Base-by-base conservation (phyloP, 2,329 filamentous ascomycete genomes). In the Ambrosiella xylebori region DNA sequence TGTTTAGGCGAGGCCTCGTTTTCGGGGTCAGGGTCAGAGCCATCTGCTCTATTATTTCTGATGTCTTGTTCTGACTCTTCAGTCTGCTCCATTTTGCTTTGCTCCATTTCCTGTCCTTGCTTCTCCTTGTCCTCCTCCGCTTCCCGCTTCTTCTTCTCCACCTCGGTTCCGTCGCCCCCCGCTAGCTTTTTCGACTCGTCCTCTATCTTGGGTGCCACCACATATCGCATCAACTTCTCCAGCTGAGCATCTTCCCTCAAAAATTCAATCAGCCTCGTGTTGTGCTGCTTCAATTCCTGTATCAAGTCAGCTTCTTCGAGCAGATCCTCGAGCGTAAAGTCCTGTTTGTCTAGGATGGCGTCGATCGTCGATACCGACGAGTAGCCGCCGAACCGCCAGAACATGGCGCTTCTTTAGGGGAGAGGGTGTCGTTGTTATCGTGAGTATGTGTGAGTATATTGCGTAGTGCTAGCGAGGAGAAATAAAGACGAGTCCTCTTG, bases 341-440 rank as follows among this genome's bases (percentile, higher is more conserved):
- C 87, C 65, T 94, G 83, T 72, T 95, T 95, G 70, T 98, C 93
- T 70, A 98, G 88, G 67, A 98, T 87, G 65, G 85, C 89, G 73
- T 97, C 93, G 72, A 98, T 88, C 68, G 90, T 86, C 66, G 91
- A 96, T 73, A 95, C 86, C 78, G 88, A 95, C 77, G 90, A 88
- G 79, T 97, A 97, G 68, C 89, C 89, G 79, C 93, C 91, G 79
- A 97, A 98, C 74, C 91, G 86, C 93, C 93, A 98, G 74, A 98
- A 98, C 93, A 98, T 98, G 76, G 72, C 91, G 83, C 19, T 37
- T 47, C n/a, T 19, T 44, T 12, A 11, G 8, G 36, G 38, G 39
- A 55, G 27, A 27, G 4, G 27, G 27, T 4, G 27, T 27, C 27
- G 27, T 27, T 27, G 27, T 3, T 27, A 27, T 27, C 27, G 27